These are phyloP conservation scores for Hirsutella minnesotensis DNA, from an alignment of 2,329 filamentous ascomycete genomes.

Conservation along the genomic window DNA sequence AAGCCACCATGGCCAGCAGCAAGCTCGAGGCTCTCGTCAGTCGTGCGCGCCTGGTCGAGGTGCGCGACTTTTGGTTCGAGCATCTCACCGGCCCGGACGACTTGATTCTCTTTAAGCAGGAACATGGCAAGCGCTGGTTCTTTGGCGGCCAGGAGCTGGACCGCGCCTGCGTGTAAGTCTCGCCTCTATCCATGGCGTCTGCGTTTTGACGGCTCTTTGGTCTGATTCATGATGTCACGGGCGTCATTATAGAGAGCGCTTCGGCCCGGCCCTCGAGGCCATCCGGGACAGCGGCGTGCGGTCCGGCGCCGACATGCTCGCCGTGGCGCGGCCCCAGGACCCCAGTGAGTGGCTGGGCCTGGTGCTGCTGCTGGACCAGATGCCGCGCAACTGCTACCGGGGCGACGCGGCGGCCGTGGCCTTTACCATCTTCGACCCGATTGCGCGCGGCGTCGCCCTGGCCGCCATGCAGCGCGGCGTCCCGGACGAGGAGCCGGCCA, in stretches of 20 bases:
- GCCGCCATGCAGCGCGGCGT: slow-evolving; percentile 21
- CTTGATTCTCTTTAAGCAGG: slow-evolving; percentile 13
- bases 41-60: slow-evolving; percentile 14
- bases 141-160: slow-evolving; percentile 21
- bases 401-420: slow-evolving; percentile 27
- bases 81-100: slow-evolving; percentile 16
- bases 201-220: no score
- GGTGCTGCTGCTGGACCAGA: slow-evolving; percentile 48
- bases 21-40: slow-evolving; percentile 12
- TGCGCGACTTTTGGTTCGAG: slow-evolving; percentile 27
- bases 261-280: slow-evolving; percentile 20
- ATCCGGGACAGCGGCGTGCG: slow-evolving; percentile 14
- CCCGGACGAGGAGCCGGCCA: slow-evolving; percentile 12
- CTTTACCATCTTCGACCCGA: slow-evolving; percentile 44
- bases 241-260: slow-evolving; percentile 14
- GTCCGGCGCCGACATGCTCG: slow-evolving; percentile 17
- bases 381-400: slow-evolving; percentile 50
- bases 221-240: not conserved
- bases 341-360: slow-evolving; percentile 33
- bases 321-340: slow-evolving; percentile 11
- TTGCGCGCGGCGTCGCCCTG: slow-evolving; percentile 32
- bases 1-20: no score
- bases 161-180: slow-evolving; percentile 20
- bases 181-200: no score
- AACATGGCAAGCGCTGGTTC: slow-evolving; percentile 22